Evolutionary conservation across 2,329 filamentous ascomycete species (phyloP).

Genomic region (Arthroderma sp.): DNA sequence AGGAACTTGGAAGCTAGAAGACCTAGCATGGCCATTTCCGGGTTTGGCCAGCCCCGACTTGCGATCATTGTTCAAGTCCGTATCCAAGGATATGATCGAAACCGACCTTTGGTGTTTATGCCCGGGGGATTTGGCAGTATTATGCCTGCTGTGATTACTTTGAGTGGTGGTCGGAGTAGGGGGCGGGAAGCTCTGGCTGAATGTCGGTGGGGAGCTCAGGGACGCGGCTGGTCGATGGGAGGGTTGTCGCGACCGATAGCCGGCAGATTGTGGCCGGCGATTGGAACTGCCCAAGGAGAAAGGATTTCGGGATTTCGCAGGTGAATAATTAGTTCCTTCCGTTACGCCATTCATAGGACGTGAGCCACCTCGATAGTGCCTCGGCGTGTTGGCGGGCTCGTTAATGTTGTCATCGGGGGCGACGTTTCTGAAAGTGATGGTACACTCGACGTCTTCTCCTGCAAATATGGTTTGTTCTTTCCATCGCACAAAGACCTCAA

Average conservation of each 20-base stretch:
- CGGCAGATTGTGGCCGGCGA: constrained; percentile 23
- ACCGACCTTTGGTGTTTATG: constrained; percentile 61
- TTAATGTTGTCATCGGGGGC: constrained; percentile 31
- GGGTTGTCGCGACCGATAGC: constrained; percentile 18
- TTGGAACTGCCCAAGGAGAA: constrained; percentile 22
- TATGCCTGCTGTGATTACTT: constrained; percentile 11
- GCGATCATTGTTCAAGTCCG: constrained; percentile 25
- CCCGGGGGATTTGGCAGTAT: constrained; percentile 18
- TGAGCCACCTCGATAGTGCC: constrained; percentile 26
- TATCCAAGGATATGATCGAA: constrained; percentile 67
- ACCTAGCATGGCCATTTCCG: constrained; percentile 56
- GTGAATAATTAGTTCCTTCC: constrained; percentile 26
- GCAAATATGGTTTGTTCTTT: constrained; percentile 89
- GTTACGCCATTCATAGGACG: constrained; percentile 22
- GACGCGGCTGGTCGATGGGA: constrained; percentile 28
- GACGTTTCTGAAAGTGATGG: constrained; percentile 90
- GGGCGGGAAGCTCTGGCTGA: constrained; percentile 30
- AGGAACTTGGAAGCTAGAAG: constrained; percentile 67
- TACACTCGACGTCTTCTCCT: constrained; percentile 89
- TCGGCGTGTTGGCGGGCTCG: constrained; percentile 16
- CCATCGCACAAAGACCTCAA: constrained; percentile 93
- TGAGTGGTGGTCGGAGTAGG: background rate
- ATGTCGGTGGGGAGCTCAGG: constrained; percentile 25
- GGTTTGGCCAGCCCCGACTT: constrained; percentile 33
- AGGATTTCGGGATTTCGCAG: constrained; percentile 24